phyloP scores from a whole-genome alignment of 345 rosid genomes.

The Populus ilicifolia region DNA sequence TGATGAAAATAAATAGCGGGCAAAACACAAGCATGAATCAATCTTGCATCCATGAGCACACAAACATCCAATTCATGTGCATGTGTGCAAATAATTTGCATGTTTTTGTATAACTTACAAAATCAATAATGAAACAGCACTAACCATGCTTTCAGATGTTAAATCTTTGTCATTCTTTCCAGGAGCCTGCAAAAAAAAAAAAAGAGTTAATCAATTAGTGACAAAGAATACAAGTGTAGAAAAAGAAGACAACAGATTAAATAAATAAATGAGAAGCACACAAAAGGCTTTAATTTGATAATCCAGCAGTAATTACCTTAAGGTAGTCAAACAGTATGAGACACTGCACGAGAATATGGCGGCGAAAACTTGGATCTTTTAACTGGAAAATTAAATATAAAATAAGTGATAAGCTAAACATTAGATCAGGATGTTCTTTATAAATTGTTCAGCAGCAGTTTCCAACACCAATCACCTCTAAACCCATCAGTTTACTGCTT shows the following conservation, averaged over 20 bases:
- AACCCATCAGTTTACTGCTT: slow-evolving; percentile 95
- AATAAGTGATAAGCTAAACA: slow-evolving; percentile 1
- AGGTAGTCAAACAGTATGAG: slow-evolving; percentile 89
- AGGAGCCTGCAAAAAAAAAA: slow-evolving; percentile 54
- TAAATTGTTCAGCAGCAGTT: slow-evolving; percentile 10
- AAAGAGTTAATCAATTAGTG: slow-evolving; percentile 11
- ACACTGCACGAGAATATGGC: slow-evolving; percentile 95
- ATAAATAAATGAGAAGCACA: slow-evolving; percentile 3
- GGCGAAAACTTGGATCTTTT: slow-evolving; percentile 95
- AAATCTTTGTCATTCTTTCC: slow-evolving; percentile 94
- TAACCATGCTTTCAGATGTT: slow-evolving; percentile 91
- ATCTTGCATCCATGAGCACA: neutral
- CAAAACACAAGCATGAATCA: neutral
- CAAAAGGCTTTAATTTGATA: slow-evolving; percentile 1
- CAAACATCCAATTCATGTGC: neutral
- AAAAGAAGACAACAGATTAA: neutral
- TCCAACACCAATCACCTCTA: slow-evolving; percentile 58
- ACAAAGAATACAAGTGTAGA: neutral
- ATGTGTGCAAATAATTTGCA: neutral
- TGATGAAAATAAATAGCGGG: neutral
- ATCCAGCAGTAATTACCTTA: slow-evolving; percentile 49
- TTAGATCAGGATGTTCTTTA: slow-evolving; percentile 9
- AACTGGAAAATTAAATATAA: slow-evolving; percentile 46
- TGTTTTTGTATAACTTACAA: slow-evolving; percentile 4
- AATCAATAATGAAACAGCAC: slow-evolving; percentile 28